Percentiles rank a stretch among this genome's conserved stretches.
These are phyloP conservation scores for Fragaria nilgerrensis DNA, from an alignment of 306 rosid genomes.

Conservation along the genomic window DNA sequence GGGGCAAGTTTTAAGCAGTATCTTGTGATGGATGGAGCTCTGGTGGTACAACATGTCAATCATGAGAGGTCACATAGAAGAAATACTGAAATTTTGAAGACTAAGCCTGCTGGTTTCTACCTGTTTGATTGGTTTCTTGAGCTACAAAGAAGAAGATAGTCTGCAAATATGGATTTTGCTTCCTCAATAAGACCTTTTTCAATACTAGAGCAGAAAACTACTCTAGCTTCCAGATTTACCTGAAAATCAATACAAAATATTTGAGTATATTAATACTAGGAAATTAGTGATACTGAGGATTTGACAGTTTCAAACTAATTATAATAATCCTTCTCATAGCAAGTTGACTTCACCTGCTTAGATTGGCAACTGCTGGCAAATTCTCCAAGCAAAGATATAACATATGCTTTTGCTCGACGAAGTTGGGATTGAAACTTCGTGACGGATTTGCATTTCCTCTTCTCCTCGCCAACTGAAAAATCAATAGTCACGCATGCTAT, in stretches of 20 bases:
- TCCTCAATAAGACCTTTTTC: conserved; percentile 64
- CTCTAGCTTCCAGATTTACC: conserved; percentile 90
- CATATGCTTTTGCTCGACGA: conserved; percentile 79
- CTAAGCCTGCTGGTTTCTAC: conserved; percentile 27
- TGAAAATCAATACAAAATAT: conserved; percentile 23
- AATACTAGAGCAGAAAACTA: conserved; percentile 55
- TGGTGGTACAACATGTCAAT: conserved; percentile 22
- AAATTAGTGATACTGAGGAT: neutral
- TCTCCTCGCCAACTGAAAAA: conserved; percentile 44
- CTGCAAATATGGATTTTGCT: conserved; percentile 63
- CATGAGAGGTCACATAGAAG: neutral
- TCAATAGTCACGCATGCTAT: neutral
- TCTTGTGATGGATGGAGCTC: conserved; percentile 40
- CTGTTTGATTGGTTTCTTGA: conserved; percentile 52
- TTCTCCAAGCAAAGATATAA: conserved; percentile 89
- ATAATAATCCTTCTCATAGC: neutral
- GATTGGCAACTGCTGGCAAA: conserved; percentile 63
- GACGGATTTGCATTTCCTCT: conserved; percentile 39
- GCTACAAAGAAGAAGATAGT: conserved; percentile 69
- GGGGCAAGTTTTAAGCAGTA: conserved; percentile 71
- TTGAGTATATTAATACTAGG: neutral
- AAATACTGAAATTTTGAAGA: neutral
- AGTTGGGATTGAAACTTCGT: conserved; percentile 53
- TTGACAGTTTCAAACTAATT: neutral
- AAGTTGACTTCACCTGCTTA: conserved; percentile 53